Percentiles rank a stretch among this genome's conserved stretches.
These are phyloP conservation scores for Hyaloscypha bicolor DNA, from an alignment of 495 filamentous ascomycete species.

Conservation along the genomic window DNA sequence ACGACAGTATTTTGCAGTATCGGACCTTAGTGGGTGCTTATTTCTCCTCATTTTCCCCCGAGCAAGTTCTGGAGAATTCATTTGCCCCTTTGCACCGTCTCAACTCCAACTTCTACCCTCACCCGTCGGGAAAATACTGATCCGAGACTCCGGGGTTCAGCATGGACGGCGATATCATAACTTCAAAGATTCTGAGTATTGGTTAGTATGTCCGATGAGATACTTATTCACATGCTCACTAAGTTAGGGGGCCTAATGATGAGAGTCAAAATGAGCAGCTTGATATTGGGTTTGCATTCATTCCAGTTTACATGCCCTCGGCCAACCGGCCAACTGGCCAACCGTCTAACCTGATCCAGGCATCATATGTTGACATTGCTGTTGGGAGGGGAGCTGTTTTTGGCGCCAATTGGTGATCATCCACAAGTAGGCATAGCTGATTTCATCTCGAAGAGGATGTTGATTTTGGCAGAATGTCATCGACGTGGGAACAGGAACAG, in stretches of 20 bases:
- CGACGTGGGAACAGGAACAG: not conserved
- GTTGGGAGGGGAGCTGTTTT: conserved; percentile 36
- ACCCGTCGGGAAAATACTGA: no score
- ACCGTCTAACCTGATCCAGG: conserved; percentile 20
- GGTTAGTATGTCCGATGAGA: not conserved
- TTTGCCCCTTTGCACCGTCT: no score
- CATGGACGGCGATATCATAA: conserved; percentile 44
- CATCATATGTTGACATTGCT: conserved; percentile 44
- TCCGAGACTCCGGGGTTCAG: no score
- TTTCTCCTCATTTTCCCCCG: no score
- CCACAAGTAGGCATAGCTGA: conserved; percentile 30
- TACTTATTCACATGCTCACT: not conserved
- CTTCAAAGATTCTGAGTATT: not conserved
- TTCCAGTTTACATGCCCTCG: conserved; percentile 15
- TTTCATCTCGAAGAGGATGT: conserved; percentile 44
- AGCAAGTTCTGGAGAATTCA: no score
- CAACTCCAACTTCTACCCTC: no score
- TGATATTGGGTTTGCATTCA: conserved; percentile 31
- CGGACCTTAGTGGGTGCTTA: conserved; percentile 31
- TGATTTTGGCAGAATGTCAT: conserved; percentile 40
- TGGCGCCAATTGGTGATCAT: conserved; percentile 37
- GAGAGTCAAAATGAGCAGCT: conserved; percentile 38
- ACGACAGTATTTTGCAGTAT: conserved; percentile 46
- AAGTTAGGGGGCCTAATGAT: conserved; percentile 39
- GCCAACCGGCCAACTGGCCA: not conserved